A percentile compares a stretch with the other conserved stretches of the same genome.
These are phyloP conservation scores for Collybia sordida DNA, from an alignment of 768 basidiomycete genomes.

Conservation along the genomic window DNA sequence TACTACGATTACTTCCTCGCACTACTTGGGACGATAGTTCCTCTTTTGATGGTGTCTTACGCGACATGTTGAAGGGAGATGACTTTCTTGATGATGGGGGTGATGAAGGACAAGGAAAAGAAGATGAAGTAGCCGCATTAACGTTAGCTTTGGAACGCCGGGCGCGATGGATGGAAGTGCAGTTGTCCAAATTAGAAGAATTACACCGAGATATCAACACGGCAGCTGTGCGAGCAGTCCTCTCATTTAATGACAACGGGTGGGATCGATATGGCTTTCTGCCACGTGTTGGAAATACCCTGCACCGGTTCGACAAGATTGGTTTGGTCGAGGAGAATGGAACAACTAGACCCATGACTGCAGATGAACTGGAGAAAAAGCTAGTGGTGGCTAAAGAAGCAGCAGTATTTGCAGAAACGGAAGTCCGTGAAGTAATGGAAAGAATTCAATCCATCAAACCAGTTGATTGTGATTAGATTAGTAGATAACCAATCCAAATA, in stretches of 20 bases:
- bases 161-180: slow-evolving; percentile 94
- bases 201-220: slow-evolving; percentile 89
- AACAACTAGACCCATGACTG: slow-evolving; percentile 52
- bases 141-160: slow-evolving; percentile 84
- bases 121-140: slow-evolving; percentile 83
- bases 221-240: slow-evolving; percentile 78
- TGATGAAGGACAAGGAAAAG: slow-evolving; percentile 62
- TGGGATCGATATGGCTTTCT: slow-evolving; percentile 74
- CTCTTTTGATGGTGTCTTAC: slow-evolving; percentile 81
- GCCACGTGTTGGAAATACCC: slow-evolving; percentile 68
- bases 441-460: slow-evolving; percentile 58
- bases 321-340: slow-evolving; percentile 53
- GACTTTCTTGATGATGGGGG: slow-evolving; percentile 79
- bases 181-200: slow-evolving; percentile 85
- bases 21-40: slow-evolving; percentile 91
- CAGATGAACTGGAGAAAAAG: slow-evolving; percentile 76
- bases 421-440: slow-evolving; percentile 75
- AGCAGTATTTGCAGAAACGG: slow-evolving; percentile 69
- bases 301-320: slow-evolving; percentile 67
- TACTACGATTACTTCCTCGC: slow-evolving; percentile 80
- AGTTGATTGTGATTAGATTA: slow-evolving; percentile 26
- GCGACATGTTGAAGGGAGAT: slow-evolving; percentile 87
- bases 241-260: slow-evolving; percentile 82
- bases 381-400: slow-evolving; percentile 69
- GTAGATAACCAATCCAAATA: slow-evolving; percentile 3